Base-by-base conservation (phyloP, 306 rosid genomes). In the Cicer chorassanicum region DNA sequence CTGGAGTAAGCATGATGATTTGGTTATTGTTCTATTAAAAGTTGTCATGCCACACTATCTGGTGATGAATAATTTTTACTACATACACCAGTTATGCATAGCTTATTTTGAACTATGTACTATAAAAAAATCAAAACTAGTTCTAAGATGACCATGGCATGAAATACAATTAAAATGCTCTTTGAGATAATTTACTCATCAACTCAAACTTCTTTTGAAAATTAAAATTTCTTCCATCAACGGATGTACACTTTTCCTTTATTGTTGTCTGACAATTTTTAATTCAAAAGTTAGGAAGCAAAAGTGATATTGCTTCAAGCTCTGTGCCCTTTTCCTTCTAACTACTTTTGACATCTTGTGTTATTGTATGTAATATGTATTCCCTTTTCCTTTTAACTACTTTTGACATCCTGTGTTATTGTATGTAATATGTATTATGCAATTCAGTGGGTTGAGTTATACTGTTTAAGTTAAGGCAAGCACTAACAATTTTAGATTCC, bases 401-500 rank as follows among this genome's bases (percentile, higher is more conserved):
- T n/a, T 19, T 46, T 74, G 65, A 8, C 38, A 34, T 45, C 34
- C 38, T 45, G 43, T 59, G 44, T 68, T 44, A 38, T 16, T 54
- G 5, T 70, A 46, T 63, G 63, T 67, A n/a, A 50, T 21, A 56
- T 56, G 6, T 24, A 18, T 42, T 12, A 9, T 65, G 80, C 15
- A 53, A 70, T 19, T 65, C 3, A 65, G 15, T 55, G 8, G 21
- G 41, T 69, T 41, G 59, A 50, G 42, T 74, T 65, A 10, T 74
- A 10, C 50, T 45, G 60, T 57, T 66, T 74, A 63, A 50, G 14
- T 65, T 8, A n/a, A 15, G 50, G 41, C 6, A 8, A 55, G 43
- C 9, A 40, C 63, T 77, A 72, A 78, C 82, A 24, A 40, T 73
- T 69, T 73, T 78, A 44, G 50, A 49, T 62, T 72, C 19, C 54